A percentile compares a stretch with the other conserved stretches of the same genome.
Conservation (phyloP, 495 filamentous ascomycete genomes). For the Amniculicola lignicola region DNA sequence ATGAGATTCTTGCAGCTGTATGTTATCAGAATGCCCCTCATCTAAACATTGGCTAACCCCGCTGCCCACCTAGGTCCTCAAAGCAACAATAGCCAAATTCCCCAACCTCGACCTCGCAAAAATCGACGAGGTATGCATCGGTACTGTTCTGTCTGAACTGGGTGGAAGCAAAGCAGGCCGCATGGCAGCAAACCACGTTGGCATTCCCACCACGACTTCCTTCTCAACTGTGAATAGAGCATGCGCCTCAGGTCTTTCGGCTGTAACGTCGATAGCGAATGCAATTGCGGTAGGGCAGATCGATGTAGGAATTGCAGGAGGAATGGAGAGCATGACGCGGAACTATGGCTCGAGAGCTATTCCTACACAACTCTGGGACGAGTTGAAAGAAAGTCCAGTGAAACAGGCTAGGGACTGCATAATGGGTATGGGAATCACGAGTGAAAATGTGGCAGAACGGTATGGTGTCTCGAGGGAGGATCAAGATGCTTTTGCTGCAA, state of each 20-base stretch:
- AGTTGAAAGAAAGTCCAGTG: slow-evolving; percentile 58
- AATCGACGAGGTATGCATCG: slow-evolving; percentile 79
- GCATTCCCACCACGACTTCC: slow-evolving; percentile 67
- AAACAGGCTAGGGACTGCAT: slow-evolving; percentile 79
- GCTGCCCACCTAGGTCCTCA: slow-evolving; percentile 52
- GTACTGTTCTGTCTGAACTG: slow-evolving; percentile 85
- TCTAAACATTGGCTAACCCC: background rate
- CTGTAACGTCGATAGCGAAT: slow-evolving; percentile 67
- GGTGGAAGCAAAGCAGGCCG: slow-evolving; percentile 87
- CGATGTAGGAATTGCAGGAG: slow-evolving; percentile 77
- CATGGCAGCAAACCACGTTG: slow-evolving; percentile 82
- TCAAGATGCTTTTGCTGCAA: slow-evolving; percentile 79
- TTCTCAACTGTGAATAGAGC: slow-evolving; percentile 87
- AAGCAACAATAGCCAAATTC: slow-evolving; percentile 71
- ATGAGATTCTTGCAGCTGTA: slow-evolving; percentile 75
- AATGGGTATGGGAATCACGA: slow-evolving; percentile 92
- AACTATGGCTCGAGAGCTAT: slow-evolving; percentile 84
- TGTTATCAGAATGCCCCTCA: background rate
- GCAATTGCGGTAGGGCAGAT: slow-evolving; percentile 70
- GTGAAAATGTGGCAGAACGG: slow-evolving; percentile 79
- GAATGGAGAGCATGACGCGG: slow-evolving; percentile 91
- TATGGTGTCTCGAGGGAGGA: slow-evolving; percentile 71
- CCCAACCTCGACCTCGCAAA: slow-evolving; percentile 68
- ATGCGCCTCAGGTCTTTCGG: slow-evolving; percentile 72
- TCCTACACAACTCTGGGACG: slow-evolving; percentile 75